A percentile compares a stretch with the other conserved stretches of the same genome.
phyloP scores from a whole-genome alignment of 441 rosid genomes.

The Aquilaria agallochum region DNA sequence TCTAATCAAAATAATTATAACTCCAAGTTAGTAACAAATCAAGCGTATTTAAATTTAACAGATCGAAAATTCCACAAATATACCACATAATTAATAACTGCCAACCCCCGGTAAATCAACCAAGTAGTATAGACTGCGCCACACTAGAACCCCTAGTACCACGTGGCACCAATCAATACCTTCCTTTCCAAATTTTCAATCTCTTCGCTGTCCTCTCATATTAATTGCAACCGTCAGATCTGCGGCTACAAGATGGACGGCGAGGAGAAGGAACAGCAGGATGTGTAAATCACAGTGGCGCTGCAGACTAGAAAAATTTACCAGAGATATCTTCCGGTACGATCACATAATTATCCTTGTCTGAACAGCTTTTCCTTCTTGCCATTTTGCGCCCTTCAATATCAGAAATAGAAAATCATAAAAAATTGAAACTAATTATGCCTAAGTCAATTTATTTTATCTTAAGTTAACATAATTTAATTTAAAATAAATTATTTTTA shows the following conservation, averaged over 20 bases:
- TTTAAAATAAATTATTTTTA: neutral
- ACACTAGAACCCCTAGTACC: too few relatives aligned
- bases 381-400: constrained; percentile 28
- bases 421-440: too few relatives aligned
- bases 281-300: constrained; percentile 5
- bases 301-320: constrained; percentile 17
- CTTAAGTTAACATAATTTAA: neutral
- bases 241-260: constrained; percentile 26
- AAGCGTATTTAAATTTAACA: too few relatives aligned
- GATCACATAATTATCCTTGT: constrained; percentile 37
- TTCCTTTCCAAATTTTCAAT: too few relatives aligned
- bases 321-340: constrained; percentile 62
- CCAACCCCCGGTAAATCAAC: too few relatives aligned
- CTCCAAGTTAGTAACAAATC: neutral
- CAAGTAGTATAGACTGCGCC: too few relatives aligned
- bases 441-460: too few relatives aligned
- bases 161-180: too few relatives aligned
- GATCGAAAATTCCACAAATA: too few relatives aligned
- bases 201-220: constrained; percentile 19
- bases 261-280: neutral
- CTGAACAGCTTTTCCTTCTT: constrained; percentile 69
- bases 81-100: too few relatives aligned
- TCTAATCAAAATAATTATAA: constrained; percentile 13
- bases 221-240: constrained; percentile 22
- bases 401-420: neutral